Evolutionary conservation across 2,329 filamentous ascomycete species (phyloP).

Genomic region (Didymella pomorum): DNA sequence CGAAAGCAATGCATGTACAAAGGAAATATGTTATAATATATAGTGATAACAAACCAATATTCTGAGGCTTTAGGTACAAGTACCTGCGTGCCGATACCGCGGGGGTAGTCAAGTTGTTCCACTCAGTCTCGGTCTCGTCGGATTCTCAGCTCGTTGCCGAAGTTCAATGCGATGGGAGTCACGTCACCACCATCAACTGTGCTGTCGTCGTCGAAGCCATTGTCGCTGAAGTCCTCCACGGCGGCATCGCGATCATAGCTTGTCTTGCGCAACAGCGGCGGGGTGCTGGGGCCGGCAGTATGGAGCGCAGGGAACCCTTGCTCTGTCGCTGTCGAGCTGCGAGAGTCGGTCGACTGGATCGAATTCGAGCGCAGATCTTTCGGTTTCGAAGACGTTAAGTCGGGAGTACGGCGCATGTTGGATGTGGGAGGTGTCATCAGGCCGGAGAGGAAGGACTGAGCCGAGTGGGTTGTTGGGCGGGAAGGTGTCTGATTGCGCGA

Average conservation of each 20-base stretch:
- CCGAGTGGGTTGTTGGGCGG: conserved; percentile 54
- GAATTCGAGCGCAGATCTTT: conserved; percentile 40
- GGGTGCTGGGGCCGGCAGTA: conserved; percentile 52
- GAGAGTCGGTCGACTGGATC: conserved; percentile 30
- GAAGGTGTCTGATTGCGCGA: conserved; percentile 47
- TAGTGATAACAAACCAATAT: background rate
- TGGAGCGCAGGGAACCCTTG: conserved; percentile 45
- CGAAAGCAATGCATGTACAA: conserved; percentile 15
- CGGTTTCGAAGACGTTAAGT: conserved; percentile 47
- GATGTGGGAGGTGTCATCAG: conserved; percentile 90
- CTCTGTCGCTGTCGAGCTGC: conserved; percentile 34
- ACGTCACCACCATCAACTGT: conserved; percentile 53
- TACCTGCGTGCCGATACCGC: too few relatives aligned
- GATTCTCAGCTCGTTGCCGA: conserved; percentile 39
- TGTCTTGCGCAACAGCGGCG: conserved; percentile 63
- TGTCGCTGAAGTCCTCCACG: conserved; percentile 56
- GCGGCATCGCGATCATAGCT: conserved; percentile 69
- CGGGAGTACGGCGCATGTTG: conserved; percentile 69
- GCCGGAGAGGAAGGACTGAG: conserved; percentile 74
- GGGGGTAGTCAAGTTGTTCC: too few relatives aligned
- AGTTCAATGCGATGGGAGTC: conserved; percentile 46
- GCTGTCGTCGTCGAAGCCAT: conserved; percentile 60
- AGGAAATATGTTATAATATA: conserved; percentile 13
- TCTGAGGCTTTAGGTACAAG: too few relatives aligned
- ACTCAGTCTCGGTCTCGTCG: conserved; percentile 17